Conservation (phyloP, 148 eudicot species). For the Amaranthus palmeri region DNA sequence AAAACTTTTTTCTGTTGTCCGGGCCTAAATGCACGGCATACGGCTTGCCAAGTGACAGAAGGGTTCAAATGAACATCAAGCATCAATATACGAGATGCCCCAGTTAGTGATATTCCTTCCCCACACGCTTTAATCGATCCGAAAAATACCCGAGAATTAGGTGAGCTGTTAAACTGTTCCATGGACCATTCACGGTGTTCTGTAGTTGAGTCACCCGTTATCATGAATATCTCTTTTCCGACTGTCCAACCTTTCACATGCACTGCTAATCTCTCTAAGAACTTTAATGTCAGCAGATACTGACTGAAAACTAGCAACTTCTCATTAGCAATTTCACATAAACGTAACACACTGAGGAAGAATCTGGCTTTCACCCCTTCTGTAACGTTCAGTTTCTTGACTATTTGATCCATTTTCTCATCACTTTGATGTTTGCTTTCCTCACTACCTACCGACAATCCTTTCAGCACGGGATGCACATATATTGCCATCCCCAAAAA, state of each 20-base stretch:
- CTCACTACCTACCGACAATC: conserved; percentile 32
- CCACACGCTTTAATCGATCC: conserved; percentile 96
- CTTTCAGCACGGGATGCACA: conserved; percentile 63
- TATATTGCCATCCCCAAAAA: conserved; percentile 61
- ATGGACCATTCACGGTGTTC: conserved; percentile 62
- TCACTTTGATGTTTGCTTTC: conserved; percentile 31
- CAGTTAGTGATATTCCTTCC: conserved; percentile 90
- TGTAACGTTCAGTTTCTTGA: conserved; percentile 40
- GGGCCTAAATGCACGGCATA: conserved; percentile 90
- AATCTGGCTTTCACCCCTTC: conserved; percentile 82
- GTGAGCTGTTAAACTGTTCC: conserved; percentile 64
- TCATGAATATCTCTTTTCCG: conserved; percentile 58
- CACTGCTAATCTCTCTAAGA: conserved; percentile 50
- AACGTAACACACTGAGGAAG: conserved; percentile 49
- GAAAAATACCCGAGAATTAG: conserved; percentile 64
- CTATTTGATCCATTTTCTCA: conserved; percentile 42
- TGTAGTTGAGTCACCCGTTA: conserved; percentile 54
- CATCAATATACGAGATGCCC: conserved; percentile 81
- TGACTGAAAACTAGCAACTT: conserved; percentile 79
- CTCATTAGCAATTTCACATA: conserved; percentile 60
- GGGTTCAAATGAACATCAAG: conserved; percentile 83
- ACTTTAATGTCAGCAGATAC: conserved; percentile 64
- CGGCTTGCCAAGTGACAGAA: conserved; percentile 90
- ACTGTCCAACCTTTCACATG: conserved; percentile 51
- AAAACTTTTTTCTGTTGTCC: conserved; percentile 79